Evolutionary conservation across 2,329 filamentous ascomycete species (phyloP), one percentile per base, ranked within the genome.

Genomic region (Penicillium decumbens): DNA sequence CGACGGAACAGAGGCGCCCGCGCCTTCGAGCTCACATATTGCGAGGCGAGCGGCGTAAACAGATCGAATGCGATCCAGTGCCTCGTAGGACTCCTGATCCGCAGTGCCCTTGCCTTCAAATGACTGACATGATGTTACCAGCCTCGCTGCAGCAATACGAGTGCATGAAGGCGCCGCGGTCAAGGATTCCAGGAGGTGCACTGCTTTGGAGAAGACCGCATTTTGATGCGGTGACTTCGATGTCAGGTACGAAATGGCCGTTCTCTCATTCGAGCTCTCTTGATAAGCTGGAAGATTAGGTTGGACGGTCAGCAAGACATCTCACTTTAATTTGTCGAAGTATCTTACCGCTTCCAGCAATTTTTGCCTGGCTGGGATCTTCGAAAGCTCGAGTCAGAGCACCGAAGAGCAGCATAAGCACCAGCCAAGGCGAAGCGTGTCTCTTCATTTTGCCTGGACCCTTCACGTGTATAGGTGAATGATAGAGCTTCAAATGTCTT

Each of bases 11-110:
- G 65, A 48, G 13, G 77, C 72, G 9, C 75, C 74, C 2, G 80
- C 78, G 18, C 75, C 77, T 9, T 74, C 71, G 6, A 85, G 72
- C 59, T 86, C 83, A 57, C 84, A 87, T 7, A 84, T 72, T 9
- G 84, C 81, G 13, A 86, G 72, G 39, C 81, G 77, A 7, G 79
- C 78, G 2, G 82, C 81, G 54, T 83, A 86, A 28, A 81, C 72
- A 4, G 80, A 80, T 54, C 77, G 80, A 51, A 72, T 68, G 47
- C 67, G 65, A 47, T 76, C 77, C 35, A 77, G 64, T 2, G 59
- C 55, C 42, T 65, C 58, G 45, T 63, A 58, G 3, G 59, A 60
- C 4, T 62, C 60, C 9, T 56, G 37, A 3, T 65, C 59, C 5
- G 56, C 37, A 42, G 47, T 50, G 4, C 61, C 54, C n/a, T 61